A percentile compares a stretch with the other conserved stretches of the same genome.
Conservation (phyloP, 805 yeast species). For the Pichia occidentalis region DNA sequence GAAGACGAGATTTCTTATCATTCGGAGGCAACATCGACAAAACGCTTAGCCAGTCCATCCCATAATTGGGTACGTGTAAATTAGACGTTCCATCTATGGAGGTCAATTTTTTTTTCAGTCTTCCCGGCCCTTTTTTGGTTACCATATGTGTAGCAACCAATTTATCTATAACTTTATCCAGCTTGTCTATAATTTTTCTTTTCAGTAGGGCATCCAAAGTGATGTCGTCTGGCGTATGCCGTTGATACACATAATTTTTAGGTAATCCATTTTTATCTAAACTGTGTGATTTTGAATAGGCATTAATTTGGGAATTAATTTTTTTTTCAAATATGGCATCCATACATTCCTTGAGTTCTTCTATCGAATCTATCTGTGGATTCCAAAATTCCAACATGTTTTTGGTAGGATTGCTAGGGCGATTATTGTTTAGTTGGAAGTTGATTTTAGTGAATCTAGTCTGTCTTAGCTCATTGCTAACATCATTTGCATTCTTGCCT, state of each 20-base stretch:
- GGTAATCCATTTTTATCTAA: background rate
- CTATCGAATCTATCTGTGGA: conserved; percentile 5
- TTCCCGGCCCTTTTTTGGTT: background rate
- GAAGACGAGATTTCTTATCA: conserved; percentile 2
- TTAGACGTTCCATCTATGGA: no score
- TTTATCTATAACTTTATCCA: conserved; percentile 20
- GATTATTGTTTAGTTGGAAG: conserved; percentile 1
- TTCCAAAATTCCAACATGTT: conserved; percentile 11
- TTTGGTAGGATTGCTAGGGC: background rate
- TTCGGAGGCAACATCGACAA: conserved; percentile 1
- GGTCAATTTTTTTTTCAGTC: background rate
- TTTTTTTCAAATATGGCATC: conserved; percentile 12
- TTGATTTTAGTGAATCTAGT: conserved; percentile 5
- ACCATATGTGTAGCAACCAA: conserved; percentile 7
- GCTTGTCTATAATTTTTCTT: conserved; percentile 12
- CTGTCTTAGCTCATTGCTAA: background rate
- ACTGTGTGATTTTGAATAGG: background rate
- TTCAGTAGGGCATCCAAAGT: conserved; percentile 15
- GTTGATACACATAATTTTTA: background rate
- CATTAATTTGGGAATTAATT: conserved; percentile 3
- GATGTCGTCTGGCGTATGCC: conserved; percentile 6
- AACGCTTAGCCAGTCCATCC: conserved; percentile 10
- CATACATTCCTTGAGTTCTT: conserved; percentile 7
- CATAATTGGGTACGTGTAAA: background rate
- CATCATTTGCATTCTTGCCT: background rate